Base-by-base conservation (phyloP, 129 eudicot species). In the Centaurea solstitialis region DNA sequence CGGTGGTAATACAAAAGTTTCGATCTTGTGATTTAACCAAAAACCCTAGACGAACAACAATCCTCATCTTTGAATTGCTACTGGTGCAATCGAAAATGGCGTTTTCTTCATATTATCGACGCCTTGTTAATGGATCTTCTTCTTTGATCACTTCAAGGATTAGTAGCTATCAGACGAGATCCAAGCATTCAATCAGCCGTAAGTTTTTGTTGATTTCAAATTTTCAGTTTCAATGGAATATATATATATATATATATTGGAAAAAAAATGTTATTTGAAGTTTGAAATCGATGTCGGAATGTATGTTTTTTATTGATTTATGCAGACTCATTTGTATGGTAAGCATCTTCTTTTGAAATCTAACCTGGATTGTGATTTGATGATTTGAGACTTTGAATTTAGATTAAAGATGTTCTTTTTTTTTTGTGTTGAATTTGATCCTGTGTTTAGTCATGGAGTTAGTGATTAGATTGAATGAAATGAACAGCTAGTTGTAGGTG, bases 161-260 rank as follows among this genome's bases (percentile, higher is more conserved):
- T 75, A 75, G 37, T 69, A 75, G 41, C 45, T 30, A 69, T 13
- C 80, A 81, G 85, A 81, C n/a, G n/a, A 35, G 85, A 68, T 67
- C 76, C 64, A 75, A 67, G 53, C 85, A 81, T 43, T 12, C 85
- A 2, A 47, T 74, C 70, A 81, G 80, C 70, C 80, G 80, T 75
- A 75, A 81, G 85, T 81, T 74, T 66, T 47, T 41, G 33, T 50
- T 30, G 38, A 50, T 43, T 18, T 9, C 3, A 39, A 66, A 4
- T 38, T 62, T 22, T 17, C 21, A 10, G 11, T 38, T 33, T 50
- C 40, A 33, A 47, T 7, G 17, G 41, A 65, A 41, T 26, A 47
- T 33, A 45, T 47, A 18, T 79, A 45, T 47, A 41, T 26, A 47
- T 33, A 45, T 47, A 18, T 79, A 45, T 47, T 66, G 28, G 2